Base-by-base conservation (phyloP, 2,329 filamentous ascomycete species). In the Calonectria crousiana region DNA sequence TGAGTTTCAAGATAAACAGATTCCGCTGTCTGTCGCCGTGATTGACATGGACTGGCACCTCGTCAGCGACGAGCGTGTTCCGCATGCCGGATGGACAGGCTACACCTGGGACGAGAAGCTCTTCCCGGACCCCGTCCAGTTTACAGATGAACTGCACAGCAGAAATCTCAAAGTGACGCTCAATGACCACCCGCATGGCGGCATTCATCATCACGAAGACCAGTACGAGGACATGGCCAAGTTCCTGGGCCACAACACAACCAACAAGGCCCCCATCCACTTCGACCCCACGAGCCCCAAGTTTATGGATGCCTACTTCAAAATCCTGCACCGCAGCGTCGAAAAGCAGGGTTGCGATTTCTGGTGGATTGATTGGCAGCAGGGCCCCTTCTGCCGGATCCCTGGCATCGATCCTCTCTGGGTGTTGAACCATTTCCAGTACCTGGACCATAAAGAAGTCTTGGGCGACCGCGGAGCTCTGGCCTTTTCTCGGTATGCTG, bases 321-420 rank as follows among this genome's bases (percentile, higher is more conserved):
- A 89, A 64, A 87, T 92, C 2, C 84, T 93, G 6, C 90, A 92
- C 71, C 85, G 88, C 16, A 83, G 86, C 16, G 84, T 93, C 36
- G 91, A 93, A 74, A 84, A 88, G 1, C 84, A 90, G 8, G 91
- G 89, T 1, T 86, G 88, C 26, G 91, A 93, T 78, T 92, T 93
- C 71, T 92, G 91, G 90, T 93, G 92, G 92, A 87, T 93, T 38
- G 92, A 93, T 80, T 93, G 91, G 91, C 92, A 93, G 81, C 92
- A 93, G 81, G 92, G 92, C 0, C 83, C 85, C 2, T 84, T 86
- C 72, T 90, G 90, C 1, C 85, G 86, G 47, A 85, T 92, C 5
- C 88, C 87, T 0, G 91, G 90, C 2, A 84, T 93, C 4, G 92
- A 93, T 80, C 92, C 92, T 0, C 83, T 93, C 0, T 93, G 92